Evolutionary conservation across 2,329 filamentous ascomycete genomes (phyloP), one percentile per base, ranked within the genome.

Genomic region (Celoporthe dispersa): DNA sequence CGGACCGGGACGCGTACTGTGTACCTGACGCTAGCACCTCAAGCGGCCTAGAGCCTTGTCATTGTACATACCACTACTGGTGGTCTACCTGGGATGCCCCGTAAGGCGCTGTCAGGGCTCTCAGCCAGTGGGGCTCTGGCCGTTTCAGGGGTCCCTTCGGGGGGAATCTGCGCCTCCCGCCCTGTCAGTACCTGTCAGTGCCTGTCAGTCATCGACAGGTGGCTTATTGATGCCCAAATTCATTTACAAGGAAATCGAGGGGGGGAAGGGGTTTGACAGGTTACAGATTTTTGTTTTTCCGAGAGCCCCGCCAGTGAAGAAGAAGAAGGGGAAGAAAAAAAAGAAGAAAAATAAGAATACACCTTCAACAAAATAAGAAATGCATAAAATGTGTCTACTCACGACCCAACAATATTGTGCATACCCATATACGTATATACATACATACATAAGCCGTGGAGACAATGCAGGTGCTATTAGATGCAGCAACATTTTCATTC

Each of bases 11-110:
- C 60, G 60, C 35, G 33, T 57, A 41, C 35, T 39, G 35, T 44
- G 60, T 63, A 63, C 60, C 60, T 64, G 64, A 59, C 64, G 64
- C 64, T 66, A 66, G 37, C 35, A 25, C 51, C 44, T 12, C 16
- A 66, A 66, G 1, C 7, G 35, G 64, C n/a, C n/a, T 57, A 57
- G 64, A 22, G 25, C 12, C 57, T 33, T 19, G 33, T 35, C 33
- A 41, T 39, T 16, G 31, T 33, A 25, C 59, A 31, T 37, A n/a
- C 8, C 19, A 6, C 9, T 25, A 25, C 33, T 39, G 35, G 59
- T 37, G 35, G 9, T 37, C 28, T n/a, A n/a, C n/a, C n/a, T n/a
- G n/a, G n/a, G n/a, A n/a, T n/a, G n/a, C 28, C 53, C 53, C 28
- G 7, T 48, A 48, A 48, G 44, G 44, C 44, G 22, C 44, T 48